Percentiles rank a stretch among this genome's conserved stretches.
phyloP scores from a whole-genome alignment of 176 grass and related monocot species.

The Oryza coarctata region DNA sequence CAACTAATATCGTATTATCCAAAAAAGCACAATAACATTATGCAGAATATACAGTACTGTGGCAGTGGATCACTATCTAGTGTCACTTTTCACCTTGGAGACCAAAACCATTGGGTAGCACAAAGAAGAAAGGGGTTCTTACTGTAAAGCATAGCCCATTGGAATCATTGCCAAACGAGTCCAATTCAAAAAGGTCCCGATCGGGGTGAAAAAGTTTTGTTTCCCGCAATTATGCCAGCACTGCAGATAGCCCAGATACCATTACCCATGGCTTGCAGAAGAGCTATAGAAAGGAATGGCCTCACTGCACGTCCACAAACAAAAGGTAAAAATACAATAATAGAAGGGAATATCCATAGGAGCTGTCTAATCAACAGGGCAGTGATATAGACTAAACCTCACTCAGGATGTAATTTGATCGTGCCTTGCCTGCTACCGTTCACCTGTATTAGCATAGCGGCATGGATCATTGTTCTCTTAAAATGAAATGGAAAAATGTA shows the following conservation, averaged over 20 bases:
- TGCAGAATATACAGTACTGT: background rate
- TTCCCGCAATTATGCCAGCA: conserved; percentile 46
- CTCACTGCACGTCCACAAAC: conserved; percentile 39
- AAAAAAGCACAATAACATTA: background rate
- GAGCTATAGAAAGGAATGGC: conserved; percentile 33
- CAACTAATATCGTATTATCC: background rate
- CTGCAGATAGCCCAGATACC: conserved; percentile 42
- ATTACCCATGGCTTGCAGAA: conserved; percentile 31
- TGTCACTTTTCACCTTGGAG: conserved; percentile 20
- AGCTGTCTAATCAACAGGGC: conserved; percentile 45
- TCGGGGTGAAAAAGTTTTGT: conserved; percentile 52
- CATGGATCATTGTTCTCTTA: background rate
- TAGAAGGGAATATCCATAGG: conserved; percentile 52
- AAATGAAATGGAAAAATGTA: background rate
- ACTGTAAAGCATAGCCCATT: conserved; percentile 34
- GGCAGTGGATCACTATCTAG: conserved; percentile 23
- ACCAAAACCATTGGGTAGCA: conserved; percentile 32
- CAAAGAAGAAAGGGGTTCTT: conserved; percentile 38
- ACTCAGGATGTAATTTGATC: conserved; percentile 22
- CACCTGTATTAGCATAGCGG: conserved; percentile 8
- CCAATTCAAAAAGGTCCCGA: conserved; percentile 52
- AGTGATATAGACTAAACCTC: conserved; percentile 20
- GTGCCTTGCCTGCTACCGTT: conserved; percentile 1
- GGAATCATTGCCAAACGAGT: conserved; percentile 49
- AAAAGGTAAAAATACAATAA: conserved; percentile 54